These are phyloP conservation scores for Auriculariales sp. DNA, from an alignment of 768 basidiomycete genomes.

Conservation along the genomic window DNA sequence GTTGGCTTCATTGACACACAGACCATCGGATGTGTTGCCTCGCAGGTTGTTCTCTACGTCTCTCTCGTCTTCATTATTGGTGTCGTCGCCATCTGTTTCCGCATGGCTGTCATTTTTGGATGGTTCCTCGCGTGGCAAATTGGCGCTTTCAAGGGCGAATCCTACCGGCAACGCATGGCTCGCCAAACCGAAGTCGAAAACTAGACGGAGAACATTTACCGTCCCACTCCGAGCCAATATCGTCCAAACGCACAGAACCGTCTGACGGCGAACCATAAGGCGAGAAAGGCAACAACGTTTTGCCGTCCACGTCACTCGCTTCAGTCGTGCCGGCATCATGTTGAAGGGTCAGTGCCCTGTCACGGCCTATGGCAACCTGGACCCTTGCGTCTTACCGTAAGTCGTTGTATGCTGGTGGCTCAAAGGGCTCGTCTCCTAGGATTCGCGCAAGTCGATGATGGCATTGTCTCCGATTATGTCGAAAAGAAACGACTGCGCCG, in stretches of 20 bases:
- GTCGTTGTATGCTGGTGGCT: constrained; percentile 58
- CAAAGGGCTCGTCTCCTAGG: constrained; percentile 29
- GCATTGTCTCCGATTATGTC: constrained; percentile 3
- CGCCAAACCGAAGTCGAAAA: constrained; percentile 84
- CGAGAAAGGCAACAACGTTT: constrained; percentile 23
- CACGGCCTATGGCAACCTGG: constrained; percentile 15
- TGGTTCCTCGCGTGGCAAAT: constrained; percentile 98
- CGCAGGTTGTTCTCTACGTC: constrained; percentile 83
- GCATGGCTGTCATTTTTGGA: constrained; percentile 91
- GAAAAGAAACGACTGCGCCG: no score
- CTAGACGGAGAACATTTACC: constrained; percentile 93
- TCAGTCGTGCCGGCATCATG: constrained; percentile 58
- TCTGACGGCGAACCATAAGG: constrained; percentile 23
- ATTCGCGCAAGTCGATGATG: constrained; percentile 14
- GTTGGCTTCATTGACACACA: constrained; percentile 92
- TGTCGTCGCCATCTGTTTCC: constrained; percentile 87
- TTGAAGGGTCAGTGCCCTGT: constrained; percentile 25
- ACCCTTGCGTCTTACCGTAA: constrained; percentile 37
- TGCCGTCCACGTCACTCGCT: constrained; percentile 32
- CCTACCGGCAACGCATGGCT: constrained; percentile 82
- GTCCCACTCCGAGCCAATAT: constrained; percentile 78
- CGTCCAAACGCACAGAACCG: constrained; percentile 75
- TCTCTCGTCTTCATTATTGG: constrained; percentile 96
- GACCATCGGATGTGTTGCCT: constrained; percentile 92
- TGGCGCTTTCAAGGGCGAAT: constrained; percentile 86